A percentile compares a stretch with the other conserved stretches of the same genome.
Evolutionary conservation across 2,329 filamentous ascomycete species (phyloP).

Genomic region (Trichoderma sp.): DNA sequence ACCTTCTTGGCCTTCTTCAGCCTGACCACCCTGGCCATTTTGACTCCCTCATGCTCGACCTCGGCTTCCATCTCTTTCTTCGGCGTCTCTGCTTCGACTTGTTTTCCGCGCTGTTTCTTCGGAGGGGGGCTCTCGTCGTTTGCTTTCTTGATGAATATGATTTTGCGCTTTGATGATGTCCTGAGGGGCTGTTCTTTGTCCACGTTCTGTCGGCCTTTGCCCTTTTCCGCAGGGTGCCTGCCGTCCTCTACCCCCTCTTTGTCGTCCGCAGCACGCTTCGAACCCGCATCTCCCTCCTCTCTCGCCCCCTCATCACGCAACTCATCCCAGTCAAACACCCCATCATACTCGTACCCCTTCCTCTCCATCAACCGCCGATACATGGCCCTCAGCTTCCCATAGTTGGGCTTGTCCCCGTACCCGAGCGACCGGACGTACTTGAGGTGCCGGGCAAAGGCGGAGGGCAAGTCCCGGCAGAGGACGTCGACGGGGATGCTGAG

Average conservation of each 20-base stretch:
- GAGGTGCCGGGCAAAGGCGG: conserved; percentile 21
- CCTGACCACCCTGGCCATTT: background rate
- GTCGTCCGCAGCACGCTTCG: background rate
- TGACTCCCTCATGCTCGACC: background rate
- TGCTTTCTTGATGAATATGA: background rate
- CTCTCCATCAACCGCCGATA: conserved; percentile 12
- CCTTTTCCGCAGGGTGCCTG: conserved; percentile 13
- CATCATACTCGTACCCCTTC: conserved; percentile 14
- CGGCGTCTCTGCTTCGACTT: background rate
- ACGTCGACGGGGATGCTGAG: conserved; percentile 5
- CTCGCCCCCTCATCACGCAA: background rate
- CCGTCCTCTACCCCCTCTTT: background rate
- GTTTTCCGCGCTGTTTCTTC: background rate
- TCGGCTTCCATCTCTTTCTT: background rate
- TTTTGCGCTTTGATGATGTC: background rate
- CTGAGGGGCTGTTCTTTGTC: conserved; percentile 10
- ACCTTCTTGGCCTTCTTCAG: background rate
- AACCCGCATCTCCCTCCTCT: conserved; percentile 7
- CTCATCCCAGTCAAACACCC: conserved; percentile 25
- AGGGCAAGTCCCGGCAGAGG: conserved; percentile 11
- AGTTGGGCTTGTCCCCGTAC: conserved; percentile 12
- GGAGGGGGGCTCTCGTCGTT: background rate
- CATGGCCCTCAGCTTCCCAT: conserved; percentile 15
- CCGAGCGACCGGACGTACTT: conserved; percentile 10
- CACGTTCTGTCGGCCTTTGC: background rate